A percentile compares a stretch with the other conserved stretches of the same genome.
Conservation (phyloP, 225 moss, liverwort and hornwort species). For the Marchantia paleacea region DNA sequence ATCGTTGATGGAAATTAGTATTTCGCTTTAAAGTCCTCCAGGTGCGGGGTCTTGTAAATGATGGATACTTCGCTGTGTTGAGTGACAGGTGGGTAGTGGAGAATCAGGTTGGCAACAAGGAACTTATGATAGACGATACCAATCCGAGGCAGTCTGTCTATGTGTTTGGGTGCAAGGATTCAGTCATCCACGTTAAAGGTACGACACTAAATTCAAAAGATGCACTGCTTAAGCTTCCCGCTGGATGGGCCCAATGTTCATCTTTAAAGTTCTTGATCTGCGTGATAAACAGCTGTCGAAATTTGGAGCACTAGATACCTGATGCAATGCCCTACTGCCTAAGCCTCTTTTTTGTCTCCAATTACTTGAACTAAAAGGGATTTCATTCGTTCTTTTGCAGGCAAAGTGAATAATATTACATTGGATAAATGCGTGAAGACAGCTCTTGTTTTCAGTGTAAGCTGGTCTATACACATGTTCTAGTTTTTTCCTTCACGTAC, state of each 20-base stretch:
- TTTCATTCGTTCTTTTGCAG: constrained; percentile 33
- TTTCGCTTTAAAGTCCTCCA: background rate
- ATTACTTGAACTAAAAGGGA: background rate
- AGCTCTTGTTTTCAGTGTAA: constrained; percentile 79
- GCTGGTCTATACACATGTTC: constrained; percentile 3
- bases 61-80: background rate
- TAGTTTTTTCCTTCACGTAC: background rate
- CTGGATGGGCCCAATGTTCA: background rate
- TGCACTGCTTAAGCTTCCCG: background rate
- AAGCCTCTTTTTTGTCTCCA: background rate
- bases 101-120: constrained; percentile 79
- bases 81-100: constrained; percentile 81
- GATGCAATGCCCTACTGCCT: background rate
- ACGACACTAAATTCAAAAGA: background rate
- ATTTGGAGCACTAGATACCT: background rate
- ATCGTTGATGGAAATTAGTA: background rate
- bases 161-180: constrained; percentile 86
- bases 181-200: constrained; percentile 86
- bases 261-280: background rate
- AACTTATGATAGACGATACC: constrained; percentile 60
- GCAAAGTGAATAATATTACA: constrained; percentile 97
- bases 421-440: constrained; percentile 83
- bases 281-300: background rate
- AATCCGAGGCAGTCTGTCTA: constrained; percentile 79
- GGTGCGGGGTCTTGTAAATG: background rate